A percentile compares a stretch with the other conserved stretches of the same genome.
These are phyloP conservation scores for Venturia pyrina DNA, from an alignment of 2,329 filamentous ascomycete species.

Conservation along the genomic window DNA sequence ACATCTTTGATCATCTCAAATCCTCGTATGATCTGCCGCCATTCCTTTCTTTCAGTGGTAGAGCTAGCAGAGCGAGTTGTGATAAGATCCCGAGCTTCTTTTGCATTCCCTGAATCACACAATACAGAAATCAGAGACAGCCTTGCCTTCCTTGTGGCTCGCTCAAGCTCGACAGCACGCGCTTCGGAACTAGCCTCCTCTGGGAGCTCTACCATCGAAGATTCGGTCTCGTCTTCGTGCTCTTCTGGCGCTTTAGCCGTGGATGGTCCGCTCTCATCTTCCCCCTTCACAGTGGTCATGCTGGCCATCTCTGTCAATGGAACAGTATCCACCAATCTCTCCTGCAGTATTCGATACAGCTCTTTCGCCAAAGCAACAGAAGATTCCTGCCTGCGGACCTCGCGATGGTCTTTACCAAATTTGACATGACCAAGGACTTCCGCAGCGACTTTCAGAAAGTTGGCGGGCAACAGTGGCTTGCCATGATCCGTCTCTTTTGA, in stretches of 20 bases:
- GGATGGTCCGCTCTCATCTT: neutral
- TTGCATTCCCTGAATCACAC: neutral
- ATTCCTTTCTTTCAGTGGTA: neutral
- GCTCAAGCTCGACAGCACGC: neutral
- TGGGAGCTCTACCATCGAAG: neutral
- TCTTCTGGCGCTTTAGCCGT: neutral
- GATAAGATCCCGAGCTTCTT: neutral
- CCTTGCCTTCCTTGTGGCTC: neutral
- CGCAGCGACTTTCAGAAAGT: neutral
- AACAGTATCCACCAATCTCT: neutral
- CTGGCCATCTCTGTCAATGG: neutral
- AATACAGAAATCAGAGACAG: neutral
- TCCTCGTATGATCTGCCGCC: slow-evolving; percentile 1
- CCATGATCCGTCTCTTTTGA: neutral
- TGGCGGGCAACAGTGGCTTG: neutral
- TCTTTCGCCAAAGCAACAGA: slow-evolving; percentile 1
- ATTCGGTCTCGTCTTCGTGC: neutral
- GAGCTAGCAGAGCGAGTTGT: neutral
- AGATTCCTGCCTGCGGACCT: neutral
- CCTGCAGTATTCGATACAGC: neutral
- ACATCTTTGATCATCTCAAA: neutral
- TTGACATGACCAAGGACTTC: neutral
- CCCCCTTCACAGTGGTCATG: neutral
- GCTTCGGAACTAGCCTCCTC: neutral
- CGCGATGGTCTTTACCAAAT: neutral